Base-by-base conservation (phyloP, 2,329 filamentous ascomycete genomes). In the Eutypa lata region DNA sequence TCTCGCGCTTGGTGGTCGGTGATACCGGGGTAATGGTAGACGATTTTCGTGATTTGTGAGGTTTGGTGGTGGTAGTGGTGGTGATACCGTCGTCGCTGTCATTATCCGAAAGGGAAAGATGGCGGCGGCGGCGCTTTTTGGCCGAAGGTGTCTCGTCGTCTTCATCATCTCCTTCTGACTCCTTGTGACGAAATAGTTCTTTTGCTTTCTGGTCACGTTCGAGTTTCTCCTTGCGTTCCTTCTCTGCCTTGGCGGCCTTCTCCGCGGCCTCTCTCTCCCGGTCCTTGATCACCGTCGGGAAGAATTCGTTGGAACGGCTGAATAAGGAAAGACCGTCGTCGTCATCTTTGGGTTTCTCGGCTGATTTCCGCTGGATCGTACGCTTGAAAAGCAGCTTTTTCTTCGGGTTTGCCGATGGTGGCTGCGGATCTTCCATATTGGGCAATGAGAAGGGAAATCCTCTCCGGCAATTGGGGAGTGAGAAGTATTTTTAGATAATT, bases 341-440 rank as follows among this genome's bases (percentile, higher is more conserved):
- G 38, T 74, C 67, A 16, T 67, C 62, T 48, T 45, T 49, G 52
- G 62, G 51, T n/a, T 62, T 65, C 2, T 70, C 63, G 22, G 56
- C 58, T 2, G 65, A 61, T 43, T 63, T 62, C 45, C 70, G 73
- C 56, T 74, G 64, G 19, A 71, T 75, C 2, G 76, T 79, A 13
- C 75, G 75, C 56, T 80, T 80, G 65, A 80, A 80, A 1, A 77
- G 77, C 1, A 80, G 71, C 61, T 73, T 73, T 51, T 68, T 69
- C 58, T 68, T 72, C 13, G 56, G 53, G 7, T 61, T 54, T 31
- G 63, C 49, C 24, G 65, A 56, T 16, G 65, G 58, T 21, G 59
- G 50, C 18, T 56, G 55, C 7, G 54, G 53, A 46, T 72, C 69
- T 11, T 65, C 64, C 72, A 75, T 74, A 46, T 47, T 59, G 48